Evolutionary conservation across 2,329 filamentous ascomycete species (phyloP).

Genomic region (Exserohilum rostratum): DNA sequence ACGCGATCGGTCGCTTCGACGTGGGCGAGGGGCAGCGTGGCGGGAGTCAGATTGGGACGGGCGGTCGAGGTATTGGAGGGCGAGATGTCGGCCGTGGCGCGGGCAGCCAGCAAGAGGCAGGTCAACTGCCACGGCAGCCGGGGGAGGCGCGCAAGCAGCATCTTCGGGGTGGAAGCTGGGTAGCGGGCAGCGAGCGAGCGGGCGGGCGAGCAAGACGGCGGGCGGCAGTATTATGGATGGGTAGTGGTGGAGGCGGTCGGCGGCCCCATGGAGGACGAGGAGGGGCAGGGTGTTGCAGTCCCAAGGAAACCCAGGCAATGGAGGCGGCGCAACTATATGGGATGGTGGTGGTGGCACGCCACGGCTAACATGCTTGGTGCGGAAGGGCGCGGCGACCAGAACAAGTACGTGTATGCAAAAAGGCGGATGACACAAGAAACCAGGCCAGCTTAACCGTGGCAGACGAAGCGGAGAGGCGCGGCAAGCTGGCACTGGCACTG

Average conservation of each 20-base stretch:
- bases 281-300: slow-evolving; percentile 1
- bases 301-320: neutral
- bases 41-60: slow-evolving; percentile 11
- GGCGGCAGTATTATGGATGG: too few relatives aligned
- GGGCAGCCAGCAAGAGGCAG: slow-evolving; percentile 30
- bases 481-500: too few relatives aligned
- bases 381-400: neutral
- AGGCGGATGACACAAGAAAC: neutral
- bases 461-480: slow-evolving; percentile 5
- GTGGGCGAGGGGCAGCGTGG: slow-evolving; percentile 26
- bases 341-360: neutral
- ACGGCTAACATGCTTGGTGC: slow-evolving; percentile 4
- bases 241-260: slow-evolving; percentile 9
- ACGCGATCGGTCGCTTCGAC: slow-evolving; percentile 18
- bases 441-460: neutral
- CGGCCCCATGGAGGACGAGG: slow-evolving; percentile 7
- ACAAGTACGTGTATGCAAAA: neutral
- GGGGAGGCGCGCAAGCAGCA: slow-evolving; percentile 23
- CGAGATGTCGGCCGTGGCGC: slow-evolving; percentile 29
- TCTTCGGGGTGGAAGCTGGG: neutral
- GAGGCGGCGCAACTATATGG: neutral
- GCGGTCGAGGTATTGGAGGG: slow-evolving; percentile 34
- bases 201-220: neutral
- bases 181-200: too few relatives aligned
- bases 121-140: slow-evolving; percentile 29